A percentile compares a stretch with the other conserved stretches of the same genome.
Evolutionary conservation across 192 early-diverging fungal genomes (phyloP).

Genomic region (Rhizophagus sp.): DNA sequence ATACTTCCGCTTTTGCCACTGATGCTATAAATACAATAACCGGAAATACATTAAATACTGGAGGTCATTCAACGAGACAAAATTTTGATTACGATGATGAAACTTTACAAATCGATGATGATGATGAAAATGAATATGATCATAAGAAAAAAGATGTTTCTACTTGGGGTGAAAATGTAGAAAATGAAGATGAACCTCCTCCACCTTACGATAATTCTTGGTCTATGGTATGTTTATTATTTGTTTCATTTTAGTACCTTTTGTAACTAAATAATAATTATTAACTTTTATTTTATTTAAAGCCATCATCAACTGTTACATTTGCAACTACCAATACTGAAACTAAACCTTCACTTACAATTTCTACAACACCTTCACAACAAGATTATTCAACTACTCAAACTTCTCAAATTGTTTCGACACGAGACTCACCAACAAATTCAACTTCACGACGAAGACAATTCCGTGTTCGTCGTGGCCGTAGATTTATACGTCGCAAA

Average conservation of each 20-base stretch:
- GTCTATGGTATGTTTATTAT: background rate
- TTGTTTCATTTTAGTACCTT: too few species aligned
- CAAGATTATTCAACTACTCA: too few species aligned
- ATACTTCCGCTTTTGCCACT: conserved; percentile 12
- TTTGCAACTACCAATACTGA: background rate
- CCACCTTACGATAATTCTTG: conserved; percentile 33
- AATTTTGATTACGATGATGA: background rate
- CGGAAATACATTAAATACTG: background rate
- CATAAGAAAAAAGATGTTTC: too few species aligned
- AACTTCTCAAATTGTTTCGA: background rate
- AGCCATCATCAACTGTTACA: too few species aligned
- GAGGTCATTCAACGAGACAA: background rate
- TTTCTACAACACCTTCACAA: too few species aligned
- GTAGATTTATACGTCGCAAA: conserved; percentile 7
- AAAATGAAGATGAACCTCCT: conserved; percentile 24
- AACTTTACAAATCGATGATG: background rate
- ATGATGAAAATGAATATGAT: background rate
- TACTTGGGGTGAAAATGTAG: background rate
- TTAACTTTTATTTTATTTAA: too few species aligned
- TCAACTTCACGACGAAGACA: background rate
- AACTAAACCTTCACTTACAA: background rate
- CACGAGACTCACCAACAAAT: too few species aligned
- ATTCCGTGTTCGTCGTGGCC: conserved; percentile 17
- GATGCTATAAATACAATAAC: conserved; percentile 25
- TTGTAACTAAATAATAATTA: too few species aligned